Base-by-base conservation (phyloP, 352 stramenopile genomes). In the Globisporangium abappressorium region DNA sequence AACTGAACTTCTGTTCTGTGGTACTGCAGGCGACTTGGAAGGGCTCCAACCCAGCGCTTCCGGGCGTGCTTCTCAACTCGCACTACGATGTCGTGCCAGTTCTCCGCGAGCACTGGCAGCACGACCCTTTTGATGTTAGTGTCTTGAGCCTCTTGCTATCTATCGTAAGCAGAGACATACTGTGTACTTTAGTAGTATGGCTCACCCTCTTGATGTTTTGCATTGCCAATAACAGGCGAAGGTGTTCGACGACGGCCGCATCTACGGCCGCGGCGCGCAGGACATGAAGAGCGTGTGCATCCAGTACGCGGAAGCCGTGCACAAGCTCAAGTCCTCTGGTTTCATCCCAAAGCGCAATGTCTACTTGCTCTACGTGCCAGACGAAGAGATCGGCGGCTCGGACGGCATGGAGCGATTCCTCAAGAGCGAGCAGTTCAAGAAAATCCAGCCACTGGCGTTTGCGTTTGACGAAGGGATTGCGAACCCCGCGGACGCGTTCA, bases 261-360 rank as follows among this genome's bases (percentile, higher is more conserved):
- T 98, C 66, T 97, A 98, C 69, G 93, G 87, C 64, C 82, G 91
- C 36, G 94, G 92, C 20, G 69, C 92, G 20, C 94, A 98, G 73
- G 95, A 98, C 72, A 98, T 98, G 95, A 98, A 98, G 74, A 97
- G 92, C 75, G 95, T 99, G 7, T 97, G 90, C 68, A 89, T 98
- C 55, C 97, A 99, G 76, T 99, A 99, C 74, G 83, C 97, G 7
- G 90, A 98, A 64, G 93, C 95, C 0, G 77, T 99, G 14, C 70
- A 84, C 11, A 70, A 80, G 1, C 73, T 98, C 20, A 89, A 85
- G 18, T 30, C 79, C 2, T 62, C 76, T 3, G 80, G 79, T 1
- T 97, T 95, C 69, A 73, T 73, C 36, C 94, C 95, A 12, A 84
- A 89, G 63, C 89, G 97, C 49, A 94, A 89, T 28, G 84, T 99